These are phyloP conservation scores for Nicotiana undulata DNA, from an alignment of 257 asterid species.

Conservation along the genomic window DNA sequence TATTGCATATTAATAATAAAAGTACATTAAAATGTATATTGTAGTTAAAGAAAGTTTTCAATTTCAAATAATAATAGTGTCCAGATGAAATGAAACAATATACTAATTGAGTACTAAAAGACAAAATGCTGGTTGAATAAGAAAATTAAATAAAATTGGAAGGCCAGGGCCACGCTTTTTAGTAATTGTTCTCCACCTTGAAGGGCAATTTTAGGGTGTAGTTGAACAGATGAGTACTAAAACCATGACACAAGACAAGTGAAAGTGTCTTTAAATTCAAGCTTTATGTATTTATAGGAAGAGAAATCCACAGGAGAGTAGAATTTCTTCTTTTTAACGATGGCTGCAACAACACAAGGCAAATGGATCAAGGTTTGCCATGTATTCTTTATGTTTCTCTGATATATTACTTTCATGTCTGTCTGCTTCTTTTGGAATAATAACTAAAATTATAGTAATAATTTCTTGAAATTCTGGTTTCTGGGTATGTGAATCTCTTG, in stretches of 20 bases:
- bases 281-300: background rate
- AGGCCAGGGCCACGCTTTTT: background rate
- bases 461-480: background rate
- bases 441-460: no score
- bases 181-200: background rate
- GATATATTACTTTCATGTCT: background rate
- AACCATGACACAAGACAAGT: background rate
- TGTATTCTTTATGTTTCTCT: background rate
- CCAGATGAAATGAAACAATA: no score
- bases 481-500: background rate
- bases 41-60: no score
- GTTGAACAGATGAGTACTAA: background rate
- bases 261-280: background rate
- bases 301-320: background rate
- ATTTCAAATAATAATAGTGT: no score
- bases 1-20: no score
- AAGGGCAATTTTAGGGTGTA: background rate
- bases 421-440: no score
- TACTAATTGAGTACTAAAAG: no score
- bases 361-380: conserved; percentile 6
- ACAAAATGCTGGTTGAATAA: background rate
- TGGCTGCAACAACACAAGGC: conserved; percentile 5
- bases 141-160: background rate
- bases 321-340: background rate
- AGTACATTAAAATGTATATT: no score